Evolutionary conservation across 2,329 filamentous ascomycete genomes (phyloP).

Genomic region (Pseudopithomyces chartarum): DNA sequence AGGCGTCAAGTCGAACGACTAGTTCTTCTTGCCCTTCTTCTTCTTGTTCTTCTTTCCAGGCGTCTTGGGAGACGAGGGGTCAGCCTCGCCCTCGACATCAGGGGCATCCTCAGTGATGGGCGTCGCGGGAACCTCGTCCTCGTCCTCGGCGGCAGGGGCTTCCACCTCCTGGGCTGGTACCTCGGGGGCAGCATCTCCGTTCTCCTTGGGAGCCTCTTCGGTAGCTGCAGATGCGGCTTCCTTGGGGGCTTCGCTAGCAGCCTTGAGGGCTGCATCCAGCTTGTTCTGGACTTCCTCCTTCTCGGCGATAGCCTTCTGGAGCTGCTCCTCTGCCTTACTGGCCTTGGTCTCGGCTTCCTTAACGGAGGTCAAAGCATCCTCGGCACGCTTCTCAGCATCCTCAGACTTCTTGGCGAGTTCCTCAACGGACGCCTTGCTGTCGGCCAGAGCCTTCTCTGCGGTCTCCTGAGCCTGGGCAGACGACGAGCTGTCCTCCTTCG

Average conservation of each 20-base stretch:
- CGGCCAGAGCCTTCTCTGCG: slow-evolving; percentile 4
- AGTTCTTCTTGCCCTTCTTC: slow-evolving; percentile 5
- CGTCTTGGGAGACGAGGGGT: neutral
- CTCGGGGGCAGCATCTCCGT: neutral
- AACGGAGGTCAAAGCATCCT: slow-evolving; percentile 2
- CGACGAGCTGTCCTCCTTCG: neutral
- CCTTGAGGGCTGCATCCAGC: slow-evolving; percentile 14
- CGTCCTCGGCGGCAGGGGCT: neutral
- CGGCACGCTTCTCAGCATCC: slow-evolving; percentile 2
- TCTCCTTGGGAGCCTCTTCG: neutral
- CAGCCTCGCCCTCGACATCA: neutral
- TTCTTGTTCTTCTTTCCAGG: slow-evolving; percentile 1
- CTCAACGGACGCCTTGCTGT: slow-evolving; percentile 2
- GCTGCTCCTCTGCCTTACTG: neutral
- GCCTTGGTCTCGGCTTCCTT: slow-evolving; percentile 8
- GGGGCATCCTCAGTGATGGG: slow-evolving; percentile 2
- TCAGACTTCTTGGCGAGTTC: slow-evolving; percentile 1
- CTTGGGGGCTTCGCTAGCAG: slow-evolving; percentile 5
- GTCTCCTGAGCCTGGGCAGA: neutral
- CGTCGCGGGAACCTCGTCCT: neutral
- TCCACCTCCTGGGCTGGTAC: neutral
- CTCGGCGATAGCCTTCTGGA: slow-evolving; percentile 1
- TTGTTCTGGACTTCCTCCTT: slow-evolving; percentile 17
- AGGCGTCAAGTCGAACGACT: neutral
- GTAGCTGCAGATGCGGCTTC: neutral